Base-by-base conservation (phyloP, 179 eudicot genomes). In the Beta macrorhiza region DNA sequence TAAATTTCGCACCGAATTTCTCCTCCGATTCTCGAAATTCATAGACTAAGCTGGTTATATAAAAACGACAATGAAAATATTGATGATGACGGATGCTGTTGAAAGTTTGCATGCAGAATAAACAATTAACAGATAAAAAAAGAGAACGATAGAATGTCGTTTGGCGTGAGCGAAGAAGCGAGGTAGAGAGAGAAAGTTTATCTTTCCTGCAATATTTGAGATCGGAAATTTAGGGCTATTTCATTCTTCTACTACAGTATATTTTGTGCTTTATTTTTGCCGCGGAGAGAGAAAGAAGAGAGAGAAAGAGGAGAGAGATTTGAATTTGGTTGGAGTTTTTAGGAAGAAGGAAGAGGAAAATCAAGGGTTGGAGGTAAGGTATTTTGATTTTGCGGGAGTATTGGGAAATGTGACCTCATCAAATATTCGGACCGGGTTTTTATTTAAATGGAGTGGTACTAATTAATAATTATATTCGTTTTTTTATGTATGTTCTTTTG, bases 361-460 rank as follows among this genome's bases (percentile, higher is more conserved):
- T 82, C 82, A 69, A 79, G 70, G 82, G 79, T 72, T 62, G 79
- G 89, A 82, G 89, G 90, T 44, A 89, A 87, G 83, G 89, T 79
- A 86, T 89, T 88, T 89, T 86, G 74, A 20, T n/a, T 67, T 67
- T 59, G 17, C 69, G 17, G 42, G 49, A 20, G 74, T 45, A 49
- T 83, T 62, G 76, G 55, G 73, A 77, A 42, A 63, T 77, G 85
- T 79, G 83, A 85, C 20, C 56, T 56, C 75, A 67, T 79, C 65
- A 52, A 63, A 52, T 79, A 85, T 85, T 85, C 79, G 71, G 78
- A 75, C 81, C 76, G 74, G 81, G 25, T 55, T 77, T 5, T 5
- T 5, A 49, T 5, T 49, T 5, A 9, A 49, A 49, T 37, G 42
- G 42, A 37, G 42, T 37, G 42, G 42, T 37, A 37, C 42, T 37